Evolutionary conservation across 2,329 filamentous ascomycete genomes (phyloP).

Genomic region (Pezicula carpinea): DNA sequence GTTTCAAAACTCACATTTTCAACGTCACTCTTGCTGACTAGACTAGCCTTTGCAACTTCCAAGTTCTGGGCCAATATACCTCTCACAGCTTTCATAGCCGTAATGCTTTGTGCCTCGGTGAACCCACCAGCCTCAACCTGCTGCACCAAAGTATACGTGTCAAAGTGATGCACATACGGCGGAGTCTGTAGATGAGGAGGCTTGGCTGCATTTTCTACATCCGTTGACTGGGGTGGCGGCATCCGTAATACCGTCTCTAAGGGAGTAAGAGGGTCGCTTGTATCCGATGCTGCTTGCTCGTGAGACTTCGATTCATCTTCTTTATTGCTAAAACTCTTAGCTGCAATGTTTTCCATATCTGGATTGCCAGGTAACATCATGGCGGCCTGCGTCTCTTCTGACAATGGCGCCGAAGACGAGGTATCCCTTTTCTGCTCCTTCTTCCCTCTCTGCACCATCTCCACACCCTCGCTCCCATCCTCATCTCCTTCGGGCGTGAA

Average conservation of each 20-base stretch:
- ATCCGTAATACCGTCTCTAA: slow-evolving; percentile 48
- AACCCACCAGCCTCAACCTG: slow-evolving; percentile 71
- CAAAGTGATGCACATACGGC: slow-evolving; percentile 92
- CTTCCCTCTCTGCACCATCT: slow-evolving; percentile 1
- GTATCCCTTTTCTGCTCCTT: slow-evolving; percentile 1
- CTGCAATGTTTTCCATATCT: not conserved
- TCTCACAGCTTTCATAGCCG: slow-evolving; percentile 88
- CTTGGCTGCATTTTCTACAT: slow-evolving; percentile 36
- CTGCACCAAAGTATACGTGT: slow-evolving; percentile 85
- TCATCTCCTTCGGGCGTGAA: slow-evolving; percentile 9
- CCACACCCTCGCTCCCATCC: slow-evolving; percentile 5
- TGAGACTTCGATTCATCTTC: slow-evolving; percentile 8
- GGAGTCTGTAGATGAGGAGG: slow-evolving; percentile 67
- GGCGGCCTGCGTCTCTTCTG: slow-evolving; percentile 22
- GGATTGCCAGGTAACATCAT: slow-evolving; percentile 19
- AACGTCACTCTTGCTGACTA: slow-evolving; percentile 87
- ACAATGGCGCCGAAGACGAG: slow-evolving; percentile 18
- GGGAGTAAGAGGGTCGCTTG: slow-evolving; percentile 32
- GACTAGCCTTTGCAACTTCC: slow-evolving; percentile 69
- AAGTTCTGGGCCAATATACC: slow-evolving; percentile 73
- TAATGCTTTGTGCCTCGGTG: slow-evolving; percentile 68
- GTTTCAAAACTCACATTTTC: slow-evolving; percentile 57
- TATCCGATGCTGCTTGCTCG: slow-evolving; percentile 28
- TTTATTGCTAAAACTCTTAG: not conserved
- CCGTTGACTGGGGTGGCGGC: slow-evolving; percentile 35